Evolutionary conservation across 2,329 filamentous ascomycete species (phyloP), one percentile per base, ranked within the genome.

Genomic region (Botrytis tulipae): DNA sequence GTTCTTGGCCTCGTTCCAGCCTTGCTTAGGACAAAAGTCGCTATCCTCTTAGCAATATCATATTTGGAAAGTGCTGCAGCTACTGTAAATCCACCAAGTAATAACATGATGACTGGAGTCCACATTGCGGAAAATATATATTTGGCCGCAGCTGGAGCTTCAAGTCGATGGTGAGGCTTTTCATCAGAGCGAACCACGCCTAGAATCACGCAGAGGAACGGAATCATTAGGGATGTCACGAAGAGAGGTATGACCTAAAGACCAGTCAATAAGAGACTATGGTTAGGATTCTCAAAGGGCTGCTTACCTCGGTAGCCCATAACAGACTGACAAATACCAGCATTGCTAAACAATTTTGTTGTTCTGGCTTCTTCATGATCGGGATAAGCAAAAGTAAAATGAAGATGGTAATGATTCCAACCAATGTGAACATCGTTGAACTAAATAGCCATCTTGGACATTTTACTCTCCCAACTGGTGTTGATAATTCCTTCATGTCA

Each of bases 51-150:
- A 75, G 97, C 96, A 79, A 99, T 98, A 78, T 95, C 96, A 83
- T 97, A 97, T 82, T 99, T 99, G 67, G 94, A 97, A 72, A 99
- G 84, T 0, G 96, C 97, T 0, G 96, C 96, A 16, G 96, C 96
- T 71, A 99, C 91, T 3, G 96, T 97, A 80, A 99, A 99, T 46
- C 96, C 96, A 78, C 96, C 96, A 0, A 99, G 90, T 35, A 99
- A 86, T 25, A 99, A 89, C 96, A 99, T 98, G 78, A 99, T 99
- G 72, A 99, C 96, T 0, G 96, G 95, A 5, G 95, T 98, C 96
- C 96, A 99, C 96, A 99, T 99, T 40, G 96, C 92, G 7, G 94
- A 87, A 79, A 99, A 98, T 73, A 98, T 92, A 79, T 92, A 95
- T 42, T 88, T 86, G 0, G 95, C 93, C 0, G 96, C 95, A 61